Evolutionary conservation across 441 rosid species (phyloP).

Genomic region (Bocquillonia castaneifolia): DNA sequence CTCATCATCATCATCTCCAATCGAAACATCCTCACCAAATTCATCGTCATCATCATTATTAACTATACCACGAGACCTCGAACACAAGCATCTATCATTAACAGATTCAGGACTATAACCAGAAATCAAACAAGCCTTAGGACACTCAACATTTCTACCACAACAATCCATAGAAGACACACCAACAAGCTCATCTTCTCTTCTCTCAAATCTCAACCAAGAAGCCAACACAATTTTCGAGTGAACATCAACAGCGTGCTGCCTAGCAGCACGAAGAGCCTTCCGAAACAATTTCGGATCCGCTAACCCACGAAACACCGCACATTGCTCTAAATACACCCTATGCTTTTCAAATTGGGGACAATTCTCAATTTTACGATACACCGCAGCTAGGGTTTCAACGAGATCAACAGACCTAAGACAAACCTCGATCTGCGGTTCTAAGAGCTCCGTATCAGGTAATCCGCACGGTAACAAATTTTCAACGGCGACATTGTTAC

Average conservation of each 20-base stretch:
- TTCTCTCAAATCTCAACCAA: slow-evolving; percentile 87
- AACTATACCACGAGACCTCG: slow-evolving; percentile 25
- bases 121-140: slow-evolving; percentile 58
- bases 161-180: slow-evolving; percentile 71
- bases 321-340: slow-evolving; percentile 63
- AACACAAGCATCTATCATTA: slow-evolving; percentile 60
- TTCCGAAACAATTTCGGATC: slow-evolving; percentile 79
- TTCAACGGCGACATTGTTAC: slow-evolving; percentile 25
- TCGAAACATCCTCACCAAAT: slow-evolving; percentile 27
- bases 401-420: slow-evolving; percentile 66
- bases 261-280: slow-evolving; percentile 65
- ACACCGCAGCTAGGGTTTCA: slow-evolving; percentile 57
- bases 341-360: slow-evolving; percentile 53
- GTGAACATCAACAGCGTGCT: slow-evolving; percentile 73
- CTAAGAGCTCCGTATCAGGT: slow-evolving; percentile 63
- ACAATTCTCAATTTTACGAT: slow-evolving; percentile 49
- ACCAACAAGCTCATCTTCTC: slow-evolving; percentile 84
- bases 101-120: slow-evolving; percentile 70
- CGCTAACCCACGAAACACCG: slow-evolving; percentile 51
- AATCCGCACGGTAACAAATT: slow-evolving; percentile 71
- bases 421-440: slow-evolving; percentile 68
- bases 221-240: slow-evolving; percentile 69
- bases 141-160: slow-evolving; percentile 81
- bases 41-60: slow-evolving; percentile 16
- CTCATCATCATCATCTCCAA: slow-evolving; percentile 22